These are phyloP conservation scores for Salix brachista DNA, from an alignment of 345 rosid species.

Conservation along the genomic window DNA sequence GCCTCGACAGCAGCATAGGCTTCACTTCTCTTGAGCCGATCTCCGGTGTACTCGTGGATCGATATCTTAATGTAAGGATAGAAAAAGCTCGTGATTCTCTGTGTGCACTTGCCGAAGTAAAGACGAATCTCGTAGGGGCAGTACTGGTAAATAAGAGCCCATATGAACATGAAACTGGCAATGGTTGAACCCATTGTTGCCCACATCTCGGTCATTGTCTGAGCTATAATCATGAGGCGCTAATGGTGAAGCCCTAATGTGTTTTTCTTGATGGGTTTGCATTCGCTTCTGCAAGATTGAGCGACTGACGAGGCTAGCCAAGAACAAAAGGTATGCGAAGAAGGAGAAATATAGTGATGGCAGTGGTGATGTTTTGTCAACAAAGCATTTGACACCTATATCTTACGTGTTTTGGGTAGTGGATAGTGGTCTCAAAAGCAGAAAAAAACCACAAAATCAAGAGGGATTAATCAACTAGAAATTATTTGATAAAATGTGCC, in stretches of 20 bases:
- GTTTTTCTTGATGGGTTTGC: background rate
- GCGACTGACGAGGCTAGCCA: background rate
- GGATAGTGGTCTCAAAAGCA: background rate
- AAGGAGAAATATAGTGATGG: background rate
- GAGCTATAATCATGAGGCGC: constrained; percentile 22
- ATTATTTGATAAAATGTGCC: background rate
- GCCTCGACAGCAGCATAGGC: constrained; percentile 56
- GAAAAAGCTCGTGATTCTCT: constrained; percentile 27
- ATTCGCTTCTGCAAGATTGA: background rate
- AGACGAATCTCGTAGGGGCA: constrained; percentile 52
- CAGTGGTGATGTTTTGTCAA: too few relatives aligned
- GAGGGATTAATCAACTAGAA: background rate
- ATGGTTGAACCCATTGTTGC: constrained; percentile 55
- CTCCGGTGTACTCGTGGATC: constrained; percentile 45
- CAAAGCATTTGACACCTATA: background rate
- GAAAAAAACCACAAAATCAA: too few relatives aligned
- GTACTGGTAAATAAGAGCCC: constrained; percentile 48
- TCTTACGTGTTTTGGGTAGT: background rate
- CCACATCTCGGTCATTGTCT: constrained; percentile 45
- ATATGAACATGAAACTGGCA: constrained; percentile 54
- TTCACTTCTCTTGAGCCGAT: constrained; percentile 47
- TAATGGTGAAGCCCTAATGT: background rate
- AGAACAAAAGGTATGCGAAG: background rate
- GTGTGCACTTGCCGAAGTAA: constrained; percentile 34
- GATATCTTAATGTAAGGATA: constrained; percentile 48